Evolutionary conservation across 1,139 yeast species (phyloP), one percentile per base, ranked within the genome.

Genomic region (Protomyces gravidus): DNA sequence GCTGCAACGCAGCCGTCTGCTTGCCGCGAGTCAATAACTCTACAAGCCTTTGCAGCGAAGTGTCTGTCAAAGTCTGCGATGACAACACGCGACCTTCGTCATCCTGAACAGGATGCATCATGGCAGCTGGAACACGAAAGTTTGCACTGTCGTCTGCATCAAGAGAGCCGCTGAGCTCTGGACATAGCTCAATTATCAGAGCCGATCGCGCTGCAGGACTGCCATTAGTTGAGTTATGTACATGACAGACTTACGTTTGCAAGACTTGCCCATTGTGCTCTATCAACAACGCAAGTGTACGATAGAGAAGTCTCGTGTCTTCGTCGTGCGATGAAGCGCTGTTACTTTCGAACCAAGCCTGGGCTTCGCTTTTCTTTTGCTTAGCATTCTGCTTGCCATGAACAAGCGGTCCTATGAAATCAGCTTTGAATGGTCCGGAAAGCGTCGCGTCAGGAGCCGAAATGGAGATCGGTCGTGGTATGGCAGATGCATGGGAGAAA

Each of bases 1-100:
- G 75, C 28, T 80, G 76, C 59, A 89, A 72, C 0, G 96, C 97
- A 2, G 77, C 79, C 21, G 80, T 82, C 25, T 82, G 79, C 61
- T 83, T 78, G 1, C 97, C 97, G 69, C 68, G 82, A 85, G 55
- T 40, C 42, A 67, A 55, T 6, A 53, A 39, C 5, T 63, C 58
- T 13, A 51, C 28, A 17, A 53, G 19, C 9, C 25, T 47, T n/a
- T 30, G 25, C 25, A 53, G 36, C 3, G 58, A 46, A 19, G 19
- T 26, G 17, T 53, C 58, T 9, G 50, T 53, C 28, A 53, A 15
- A 3, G 25, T 27, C 15, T 25, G n/a, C 3, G 50, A 11, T 19
- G 49, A 19, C 26, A 52, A 21, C 26, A 45, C 50, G 11, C 25
- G 45, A 30, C 45, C 30, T 21, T 21, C 30, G 5, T 52, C 57